Conservation (phyloP, 306 rosid genomes). For the Cotoneaster glaucophyllus region DNA sequence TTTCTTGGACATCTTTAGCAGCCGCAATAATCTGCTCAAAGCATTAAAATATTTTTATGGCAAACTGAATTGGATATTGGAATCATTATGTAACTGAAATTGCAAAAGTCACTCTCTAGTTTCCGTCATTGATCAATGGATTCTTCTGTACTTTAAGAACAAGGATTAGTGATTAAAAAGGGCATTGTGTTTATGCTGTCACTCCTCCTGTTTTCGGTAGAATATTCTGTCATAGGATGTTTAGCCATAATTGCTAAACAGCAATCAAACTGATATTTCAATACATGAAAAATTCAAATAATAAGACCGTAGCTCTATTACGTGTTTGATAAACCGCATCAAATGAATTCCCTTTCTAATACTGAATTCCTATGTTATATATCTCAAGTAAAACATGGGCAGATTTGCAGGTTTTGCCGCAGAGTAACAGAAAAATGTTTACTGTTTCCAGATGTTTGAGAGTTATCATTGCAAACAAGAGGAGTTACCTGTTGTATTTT, state of each 20-base stretch:
- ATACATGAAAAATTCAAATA: background rate
- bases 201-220: background rate
- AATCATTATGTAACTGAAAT: background rate
- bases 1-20: slow-evolving; percentile 97
- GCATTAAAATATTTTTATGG: background rate
- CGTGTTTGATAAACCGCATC: background rate
- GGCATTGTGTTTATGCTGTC: background rate
- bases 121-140: background rate
- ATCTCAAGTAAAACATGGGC: too few relatives aligned
- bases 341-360: background rate
- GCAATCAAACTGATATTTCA: background rate
- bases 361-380: background rate
- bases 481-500: too few relatives aligned
- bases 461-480: too few relatives aligned
- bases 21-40: slow-evolving; percentile 82
- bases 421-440: too few relatives aligned
- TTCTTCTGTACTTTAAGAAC: background rate
- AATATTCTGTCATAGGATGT: background rate
- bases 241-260: too few relatives aligned
- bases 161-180: background rate
- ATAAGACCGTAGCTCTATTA: background rate
- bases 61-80: background rate
- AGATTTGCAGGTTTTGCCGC: too few relatives aligned
- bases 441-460: too few relatives aligned
- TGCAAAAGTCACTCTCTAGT: background rate